A percentile compares a stretch with the other conserved stretches of the same genome.
These are phyloP conservation scores for Polyporus tsugae DNA, from an alignment of 1,284 basidiomycete genomes.

Conservation along the genomic window DNA sequence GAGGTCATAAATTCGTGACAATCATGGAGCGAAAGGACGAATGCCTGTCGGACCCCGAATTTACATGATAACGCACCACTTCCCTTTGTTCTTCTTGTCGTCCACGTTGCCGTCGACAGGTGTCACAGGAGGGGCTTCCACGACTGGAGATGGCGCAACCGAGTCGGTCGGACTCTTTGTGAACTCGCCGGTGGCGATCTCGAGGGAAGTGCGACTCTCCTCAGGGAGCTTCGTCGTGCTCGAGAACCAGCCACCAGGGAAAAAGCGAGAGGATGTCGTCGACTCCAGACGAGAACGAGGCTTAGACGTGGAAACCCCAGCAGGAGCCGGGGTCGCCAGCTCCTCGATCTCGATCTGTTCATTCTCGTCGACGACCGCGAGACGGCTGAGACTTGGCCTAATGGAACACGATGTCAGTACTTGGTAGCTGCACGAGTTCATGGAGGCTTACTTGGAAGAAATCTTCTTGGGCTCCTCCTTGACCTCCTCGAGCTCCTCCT, in stretches of 20 bases:
- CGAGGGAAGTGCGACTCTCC: slow-evolving; percentile 56
- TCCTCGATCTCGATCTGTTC: slow-evolving; percentile 32
- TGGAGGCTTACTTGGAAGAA: slow-evolving; percentile 40
- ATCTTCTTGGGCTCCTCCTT: slow-evolving; percentile 33
- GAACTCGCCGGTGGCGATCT: slow-evolving; percentile 61
- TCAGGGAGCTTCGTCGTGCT: slow-evolving; percentile 43
- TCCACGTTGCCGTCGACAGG: slow-evolving; percentile 38
- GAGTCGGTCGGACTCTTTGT: slow-evolving; percentile 32
- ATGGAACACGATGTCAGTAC: not conserved
- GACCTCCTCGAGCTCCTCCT: not conserved
- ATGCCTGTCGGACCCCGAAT: slow-evolving; percentile 16
- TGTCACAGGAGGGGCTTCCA: slow-evolving; percentile 37
- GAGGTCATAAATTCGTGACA: slow-evolving; percentile 33
- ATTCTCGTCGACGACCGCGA: slow-evolving; percentile 39
- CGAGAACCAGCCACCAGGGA: slow-evolving; percentile 66
- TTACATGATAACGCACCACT: slow-evolving; percentile 44
- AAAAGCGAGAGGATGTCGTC: slow-evolving; percentile 60
- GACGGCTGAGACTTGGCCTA: slow-evolving; percentile 41
- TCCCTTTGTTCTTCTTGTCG: slow-evolving; percentile 38
- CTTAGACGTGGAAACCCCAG: slow-evolving; percentile 33
- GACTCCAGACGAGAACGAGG: slow-evolving; percentile 56
- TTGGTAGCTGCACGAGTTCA: slow-evolving; percentile 5
- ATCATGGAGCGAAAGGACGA: slow-evolving; percentile 27
- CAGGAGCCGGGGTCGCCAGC: slow-evolving; percentile 25
- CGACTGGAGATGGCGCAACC: slow-evolving; percentile 26